Base-by-base conservation (phyloP, 305 asterid genomes). In the Solanum hybrid region DNA sequence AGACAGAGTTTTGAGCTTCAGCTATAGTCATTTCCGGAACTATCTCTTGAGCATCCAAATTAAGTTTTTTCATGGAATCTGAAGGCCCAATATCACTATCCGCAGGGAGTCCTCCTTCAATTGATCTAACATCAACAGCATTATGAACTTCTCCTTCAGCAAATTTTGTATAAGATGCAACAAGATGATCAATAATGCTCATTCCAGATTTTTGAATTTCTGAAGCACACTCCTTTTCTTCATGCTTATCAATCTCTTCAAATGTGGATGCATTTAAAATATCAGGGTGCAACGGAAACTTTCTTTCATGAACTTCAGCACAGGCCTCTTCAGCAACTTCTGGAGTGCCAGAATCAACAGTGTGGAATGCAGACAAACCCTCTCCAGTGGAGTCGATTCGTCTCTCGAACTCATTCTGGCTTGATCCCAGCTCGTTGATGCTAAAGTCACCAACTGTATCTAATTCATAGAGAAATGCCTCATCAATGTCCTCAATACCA, bases 371-470 rank as follows among this genome's bases (percentile, higher is more conserved):
- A 92, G 91, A 90, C 68, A 91, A 91, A 38, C 87, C 91, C 81
- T 89, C 93, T 79, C 75, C 93, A 85, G 87, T 88, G 78, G 91
- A 88, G 31, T 57, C 3, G 4, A 85, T 51, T 85, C 3, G 88
- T 85, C 31, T 88, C 32, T 78, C 86, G 1, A 88, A 51, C 87
- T 88, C 73, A 61, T 51, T 38, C 78, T 31, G 73, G 89, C 65
- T n/a, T 89, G 90, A 89, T 34, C 92, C 94, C 61, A 33, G 29
- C 51, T 79, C 84, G 17, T 89, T 81, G 91, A 92, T 80, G 89
- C 95, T 93, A 84, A 97, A 96, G 93, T 96, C 99, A 89, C 98
- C 97, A 81, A 95, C 95, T 26, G 93, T 92, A 91, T 97, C 99
- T 90, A 97, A 91, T 91, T 96, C 99, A 37, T 94, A 93, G 92